A percentile compares a stretch with the other conserved stretches of the same genome.
Evolutionary conservation across 164 flowering plant genomes (phyloP).

Genomic region (Nelumbo lutea): DNA sequence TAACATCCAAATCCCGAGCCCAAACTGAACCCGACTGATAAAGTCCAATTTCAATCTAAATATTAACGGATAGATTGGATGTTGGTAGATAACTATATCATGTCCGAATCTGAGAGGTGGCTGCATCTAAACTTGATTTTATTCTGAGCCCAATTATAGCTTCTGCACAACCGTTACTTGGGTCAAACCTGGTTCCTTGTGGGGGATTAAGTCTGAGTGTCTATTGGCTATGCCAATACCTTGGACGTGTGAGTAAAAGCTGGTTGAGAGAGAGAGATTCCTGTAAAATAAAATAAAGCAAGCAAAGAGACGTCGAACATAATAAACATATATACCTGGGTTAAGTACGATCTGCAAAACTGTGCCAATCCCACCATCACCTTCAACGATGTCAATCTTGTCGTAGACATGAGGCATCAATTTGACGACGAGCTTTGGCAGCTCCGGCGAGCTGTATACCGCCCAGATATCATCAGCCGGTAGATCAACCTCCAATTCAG

Average conservation of each 20-base stretch:
- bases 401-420: neutral
- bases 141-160: too few relatives aligned
- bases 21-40: too few relatives aligned
- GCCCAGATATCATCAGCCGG: constrained; percentile 4
- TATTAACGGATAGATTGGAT: too few relatives aligned
- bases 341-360: neutral
- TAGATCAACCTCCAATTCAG: neutral
- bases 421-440: neutral
- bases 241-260: neutral
- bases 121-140: too few relatives aligned
- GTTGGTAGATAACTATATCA: too few relatives aligned
- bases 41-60: too few relatives aligned
- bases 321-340: neutral
- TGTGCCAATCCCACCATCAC: constrained; percentile 9
- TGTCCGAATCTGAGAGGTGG: too few relatives aligned
- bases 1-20: too few relatives aligned
- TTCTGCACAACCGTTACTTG: too few relatives aligned
- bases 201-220: too few relatives aligned
- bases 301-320: neutral
- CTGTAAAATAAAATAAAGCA: neutral
- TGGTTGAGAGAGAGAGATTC: neutral
- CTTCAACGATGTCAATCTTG: constrained; percentile 4
- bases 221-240: too few relatives aligned
- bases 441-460: neutral
- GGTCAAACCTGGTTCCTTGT: too few relatives aligned